Base-by-base conservation (phyloP, 345 rosid species). In the Odontarrhena argentea region DNA sequence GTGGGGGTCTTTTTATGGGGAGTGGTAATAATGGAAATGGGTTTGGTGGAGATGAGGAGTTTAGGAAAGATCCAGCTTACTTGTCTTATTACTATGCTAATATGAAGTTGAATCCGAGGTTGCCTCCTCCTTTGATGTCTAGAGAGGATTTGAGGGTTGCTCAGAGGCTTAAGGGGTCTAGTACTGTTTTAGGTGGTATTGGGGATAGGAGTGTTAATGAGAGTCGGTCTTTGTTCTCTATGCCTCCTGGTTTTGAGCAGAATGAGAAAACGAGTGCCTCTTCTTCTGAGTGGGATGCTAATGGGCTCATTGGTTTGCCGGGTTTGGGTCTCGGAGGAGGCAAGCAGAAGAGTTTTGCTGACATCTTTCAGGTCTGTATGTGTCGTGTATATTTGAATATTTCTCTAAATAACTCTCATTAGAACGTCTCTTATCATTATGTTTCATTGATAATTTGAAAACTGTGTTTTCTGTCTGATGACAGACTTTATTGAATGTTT, bases 111-210 rank as follows among this genome's bases (percentile, higher is more conserved):
- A 91, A 90, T 69, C 97, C 95, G 6, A 86, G 97, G 79, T 84
- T 90, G 15, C 95, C 95, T 0, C 95, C 95, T 58, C 97, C 97
- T 55, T 73, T 88, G 74, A 72, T 88, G 46, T 88, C 97, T 9
- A 85, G 83, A 50, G 97, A 87, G 79, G 97, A 90, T 71, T 81
- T 90, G 88, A 88, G 81, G 73, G 86, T 74, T 72, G 74, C 91
- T 8, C 97, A 91, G 73, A 85, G 91, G 75, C 69, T 88, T 69
- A 82, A 86, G 54, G 88, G 93, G 22, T 85, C 84, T 41, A 80
- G 73, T 69, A 73, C 90, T 0, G 78, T 47, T 42, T 38, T 86
- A 24, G 91, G 92, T 15, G 92, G 90, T 54, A 77, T 86, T 55
- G 96, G 91, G 30, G 97, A 91, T 82, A 80, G 78, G 56, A 88